Conservation (phyloP, 768 basidiomycete genomes). For the Mycena filopes region DNA sequence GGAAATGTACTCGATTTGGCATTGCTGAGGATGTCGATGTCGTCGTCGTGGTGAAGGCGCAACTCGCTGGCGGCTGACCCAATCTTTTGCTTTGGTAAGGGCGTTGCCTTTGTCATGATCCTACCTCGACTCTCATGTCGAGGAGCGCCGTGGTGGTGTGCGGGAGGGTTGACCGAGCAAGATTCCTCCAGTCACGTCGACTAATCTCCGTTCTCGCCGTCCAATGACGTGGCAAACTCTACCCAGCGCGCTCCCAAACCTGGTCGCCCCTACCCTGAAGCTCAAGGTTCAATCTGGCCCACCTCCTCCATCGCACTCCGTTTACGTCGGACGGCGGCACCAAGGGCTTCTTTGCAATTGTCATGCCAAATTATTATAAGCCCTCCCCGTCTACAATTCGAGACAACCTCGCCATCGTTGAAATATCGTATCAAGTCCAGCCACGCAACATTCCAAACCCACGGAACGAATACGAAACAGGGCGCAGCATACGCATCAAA, state of each 20-base stretch:
- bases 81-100: slow-evolving; percentile 14
- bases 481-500: too few relatives aligned
- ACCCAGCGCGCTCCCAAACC: not conserved
- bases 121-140: not conserved
- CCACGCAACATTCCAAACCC: too few relatives aligned
- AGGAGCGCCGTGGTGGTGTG: not conserved
- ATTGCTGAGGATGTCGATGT: not conserved
- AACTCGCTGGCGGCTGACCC: slow-evolving; percentile 15
- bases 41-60: slow-evolving; percentile 21
- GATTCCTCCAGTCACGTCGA: not conserved
- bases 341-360: too few relatives aligned
- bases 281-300: slow-evolving; percentile 12
- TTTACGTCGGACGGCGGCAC: not conserved
- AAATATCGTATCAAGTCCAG: too few relatives aligned
- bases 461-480: too few relatives aligned
- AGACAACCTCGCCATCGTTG: too few relatives aligned
- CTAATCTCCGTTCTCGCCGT: slow-evolving; percentile 18
- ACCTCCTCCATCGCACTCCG: slow-evolving; percentile 1
- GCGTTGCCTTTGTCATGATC: slow-evolving; percentile 23
- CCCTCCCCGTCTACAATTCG: too few relatives aligned
- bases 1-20: slow-evolving; percentile 17
- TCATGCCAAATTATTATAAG: too few relatives aligned
- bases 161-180: not conserved
- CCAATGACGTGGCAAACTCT: slow-evolving; percentile 9
- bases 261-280: slow-evolving; percentile 13